Conservation (phyloP, 2,329 filamentous ascomycete genomes). For the Tetracladium maxilliforme region DNA sequence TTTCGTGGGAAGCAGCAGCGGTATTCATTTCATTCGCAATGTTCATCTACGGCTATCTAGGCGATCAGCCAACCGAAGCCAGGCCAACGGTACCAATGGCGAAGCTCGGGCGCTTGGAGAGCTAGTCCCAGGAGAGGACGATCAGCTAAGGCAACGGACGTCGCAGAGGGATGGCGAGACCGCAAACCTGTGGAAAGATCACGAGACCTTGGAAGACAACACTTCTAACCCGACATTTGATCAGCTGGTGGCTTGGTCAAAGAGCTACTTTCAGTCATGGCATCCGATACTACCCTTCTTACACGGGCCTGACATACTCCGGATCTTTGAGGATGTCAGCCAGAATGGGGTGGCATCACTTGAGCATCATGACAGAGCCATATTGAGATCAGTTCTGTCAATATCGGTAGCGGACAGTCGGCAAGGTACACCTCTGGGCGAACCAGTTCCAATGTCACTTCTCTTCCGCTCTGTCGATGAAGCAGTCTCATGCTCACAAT, state of each 20-base stretch:
- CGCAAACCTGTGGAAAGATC: too few species aligned
- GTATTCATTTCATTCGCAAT: constrained; percentile 41
- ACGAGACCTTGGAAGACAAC: constrained; percentile 19
- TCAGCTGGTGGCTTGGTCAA: constrained; percentile 31
- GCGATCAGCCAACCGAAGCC: constrained; percentile 6
- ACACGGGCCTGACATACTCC: constrained; percentile 34
- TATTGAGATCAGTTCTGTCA: constrained; percentile 32
- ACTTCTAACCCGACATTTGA: constrained; percentile 20
- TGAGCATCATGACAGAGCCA: constrained; percentile 20
- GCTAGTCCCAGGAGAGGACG: constrained; percentile 41
- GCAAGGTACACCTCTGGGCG: constrained; percentile 21
- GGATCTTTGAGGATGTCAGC: constrained; percentile 26
- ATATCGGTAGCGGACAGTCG: constrained; percentile 37
- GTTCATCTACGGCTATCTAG: constrained; percentile 32
- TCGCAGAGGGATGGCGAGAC: constrained; percentile 21
- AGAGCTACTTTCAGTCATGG: constrained; percentile 41
- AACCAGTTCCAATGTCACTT: constrained; percentile 21
- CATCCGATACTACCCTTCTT: constrained; percentile 41
- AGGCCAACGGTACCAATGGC: constrained; percentile 13
- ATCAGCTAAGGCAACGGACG: constrained; percentile 22
- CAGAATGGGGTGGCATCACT: constrained; percentile 14
- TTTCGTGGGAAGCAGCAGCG: constrained; percentile 41
- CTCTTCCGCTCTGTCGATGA: constrained; percentile 33
- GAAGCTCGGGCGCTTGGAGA: constrained; percentile 17
- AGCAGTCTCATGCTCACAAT: constrained; percentile 31